Percentiles rank a stretch among this genome's conserved stretches.
These are phyloP conservation scores for Blastobotrys attinorum DNA, from an alignment of 805 yeast species.

Conservation along the genomic window DNA sequence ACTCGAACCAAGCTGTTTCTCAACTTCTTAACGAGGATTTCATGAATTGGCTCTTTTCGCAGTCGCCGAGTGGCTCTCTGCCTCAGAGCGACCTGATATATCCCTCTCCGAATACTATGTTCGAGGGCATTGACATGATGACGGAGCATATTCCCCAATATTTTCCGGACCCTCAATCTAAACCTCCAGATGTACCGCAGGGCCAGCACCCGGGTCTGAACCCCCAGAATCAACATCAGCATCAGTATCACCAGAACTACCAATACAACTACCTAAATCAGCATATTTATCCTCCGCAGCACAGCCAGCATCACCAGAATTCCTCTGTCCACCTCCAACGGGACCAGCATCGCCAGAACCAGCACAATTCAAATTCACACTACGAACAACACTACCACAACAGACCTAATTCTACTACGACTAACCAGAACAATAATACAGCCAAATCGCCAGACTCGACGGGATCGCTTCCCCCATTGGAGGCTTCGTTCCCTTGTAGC, in stretches of 20 bases:
- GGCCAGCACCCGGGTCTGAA: too few species aligned
- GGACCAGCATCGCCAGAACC: too few species aligned
- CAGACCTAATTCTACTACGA: not conserved
- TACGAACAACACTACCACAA: too few species aligned
- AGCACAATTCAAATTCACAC: too few species aligned
- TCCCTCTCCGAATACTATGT: not conserved
- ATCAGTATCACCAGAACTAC: too few species aligned
- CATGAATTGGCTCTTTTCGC: slow-evolving; percentile 15
- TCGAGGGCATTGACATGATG: not conserved
- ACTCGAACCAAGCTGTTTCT: slow-evolving; percentile 16
- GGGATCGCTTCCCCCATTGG: not conserved
- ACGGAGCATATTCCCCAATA: not conserved
- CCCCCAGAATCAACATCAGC: too few species aligned
- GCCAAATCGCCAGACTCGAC: not conserved
- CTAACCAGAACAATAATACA: not conserved
- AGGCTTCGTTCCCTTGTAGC: slow-evolving; percentile 2
- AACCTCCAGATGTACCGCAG: too few species aligned
- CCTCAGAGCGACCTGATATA: not conserved
- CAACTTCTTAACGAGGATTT: slow-evolving; percentile 19
- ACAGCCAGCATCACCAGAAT: too few species aligned
- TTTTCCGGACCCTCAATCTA: not conserved
- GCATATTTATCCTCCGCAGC: too few species aligned
- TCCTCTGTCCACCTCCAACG: not conserved
- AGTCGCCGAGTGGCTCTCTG: too few species aligned
- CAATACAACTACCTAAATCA: too few species aligned